Conservation (phyloP, 2,329 filamentous ascomycete species). For the Paraconiothyrium brasiliense region DNA sequence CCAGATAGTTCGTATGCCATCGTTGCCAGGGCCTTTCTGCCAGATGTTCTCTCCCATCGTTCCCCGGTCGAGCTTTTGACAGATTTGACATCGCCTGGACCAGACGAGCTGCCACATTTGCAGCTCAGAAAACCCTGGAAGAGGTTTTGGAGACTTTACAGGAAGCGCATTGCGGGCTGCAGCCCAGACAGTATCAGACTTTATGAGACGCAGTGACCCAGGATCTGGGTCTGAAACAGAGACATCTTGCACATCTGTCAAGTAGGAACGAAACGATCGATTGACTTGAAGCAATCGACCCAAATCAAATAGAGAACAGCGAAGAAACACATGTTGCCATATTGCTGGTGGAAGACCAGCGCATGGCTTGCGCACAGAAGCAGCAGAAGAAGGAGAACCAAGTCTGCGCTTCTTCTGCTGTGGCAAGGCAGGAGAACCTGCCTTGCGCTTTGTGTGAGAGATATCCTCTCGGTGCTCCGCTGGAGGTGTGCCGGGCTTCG, state of each 20-base stretch:
- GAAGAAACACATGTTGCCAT: conserved; percentile 76
- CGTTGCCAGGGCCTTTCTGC: conserved; percentile 69
- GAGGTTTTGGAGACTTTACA: conserved; percentile 74
- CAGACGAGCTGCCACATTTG: conserved; percentile 80
- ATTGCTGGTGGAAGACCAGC: conserved; percentile 66
- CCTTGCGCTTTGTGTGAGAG: conserved; percentile 47
- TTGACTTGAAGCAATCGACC: conserved; percentile 73
- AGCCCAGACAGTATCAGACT: conserved; percentile 76
- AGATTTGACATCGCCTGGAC: conserved; percentile 73
- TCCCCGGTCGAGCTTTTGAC: conserved; percentile 56
- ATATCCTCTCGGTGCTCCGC: conserved; percentile 24
- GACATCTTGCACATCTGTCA: conserved; percentile 47
- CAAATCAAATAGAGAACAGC: conserved; percentile 70
- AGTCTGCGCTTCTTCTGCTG: conserved; percentile 47
- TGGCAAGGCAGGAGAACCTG: conserved; percentile 31
- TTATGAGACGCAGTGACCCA: conserved; percentile 53
- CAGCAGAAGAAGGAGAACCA: conserved; percentile 23
- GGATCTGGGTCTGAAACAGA: conserved; percentile 41
- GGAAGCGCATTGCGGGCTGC: conserved; percentile 71
- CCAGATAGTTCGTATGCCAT: conserved; percentile 73
- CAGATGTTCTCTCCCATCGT: conserved; percentile 53
- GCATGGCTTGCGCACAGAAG: conserved; percentile 34
- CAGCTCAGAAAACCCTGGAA: conserved; percentile 72
- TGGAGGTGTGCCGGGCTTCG: conserved; percentile 29
- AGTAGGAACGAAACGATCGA: conserved; percentile 68